A percentile compares a stretch with the other conserved stretches of the same genome.
Conservation (phyloP, 768 basidiomycete species). For the Lactifluus piperatus region DNA sequence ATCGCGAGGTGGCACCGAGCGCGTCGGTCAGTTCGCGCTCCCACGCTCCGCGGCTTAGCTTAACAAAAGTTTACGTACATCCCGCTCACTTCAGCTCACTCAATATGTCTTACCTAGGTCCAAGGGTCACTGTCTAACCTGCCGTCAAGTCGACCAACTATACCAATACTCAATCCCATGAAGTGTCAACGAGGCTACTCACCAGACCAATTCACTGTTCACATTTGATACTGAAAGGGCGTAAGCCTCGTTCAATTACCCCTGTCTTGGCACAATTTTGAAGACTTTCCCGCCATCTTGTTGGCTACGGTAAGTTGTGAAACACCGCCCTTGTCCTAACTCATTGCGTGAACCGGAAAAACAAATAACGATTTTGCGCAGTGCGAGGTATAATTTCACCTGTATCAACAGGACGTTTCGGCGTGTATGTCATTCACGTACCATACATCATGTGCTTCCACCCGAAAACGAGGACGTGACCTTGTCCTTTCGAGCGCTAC, state of each 20-base stretch:
- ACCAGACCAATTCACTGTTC: background rate
- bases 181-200: background rate
- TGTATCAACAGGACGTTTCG: background rate
- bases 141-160: background rate
- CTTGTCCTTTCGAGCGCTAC: background rate
- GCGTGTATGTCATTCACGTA: background rate
- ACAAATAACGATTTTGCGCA: background rate
- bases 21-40: background rate
- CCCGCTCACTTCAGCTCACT: too few relatives aligned
- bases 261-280: too few relatives aligned
- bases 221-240: too few relatives aligned
- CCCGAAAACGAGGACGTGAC: background rate
- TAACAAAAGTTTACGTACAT: too few relatives aligned
- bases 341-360: too few relatives aligned
- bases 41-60: slow-evolving; percentile 1
- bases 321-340: too few relatives aligned
- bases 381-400: background rate
- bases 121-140: background rate
- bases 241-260: too few relatives aligned
- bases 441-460: slow-evolving; percentile 9
- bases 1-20: background rate
- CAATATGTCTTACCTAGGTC: too few relatives aligned
- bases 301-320: too few relatives aligned
- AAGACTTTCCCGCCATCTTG: too few relatives aligned
- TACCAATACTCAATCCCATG: background rate